Conservation (phyloP, 371 early-diverging fungal species). For the Synchytrium microbalum region DNA sequence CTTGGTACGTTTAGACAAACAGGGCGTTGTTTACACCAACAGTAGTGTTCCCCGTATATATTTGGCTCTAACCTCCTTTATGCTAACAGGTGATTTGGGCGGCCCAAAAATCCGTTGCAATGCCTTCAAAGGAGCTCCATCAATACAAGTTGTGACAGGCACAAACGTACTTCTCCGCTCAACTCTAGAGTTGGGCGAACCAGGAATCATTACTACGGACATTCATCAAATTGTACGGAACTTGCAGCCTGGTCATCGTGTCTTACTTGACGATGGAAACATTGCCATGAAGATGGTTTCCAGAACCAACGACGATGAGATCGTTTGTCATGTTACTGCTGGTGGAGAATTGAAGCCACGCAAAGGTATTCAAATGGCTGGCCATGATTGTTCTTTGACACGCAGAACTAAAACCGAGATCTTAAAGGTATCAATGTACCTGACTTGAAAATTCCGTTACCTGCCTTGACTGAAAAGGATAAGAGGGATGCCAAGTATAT, state of each 20-base stretch:
- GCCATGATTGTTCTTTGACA: conserved; percentile 14
- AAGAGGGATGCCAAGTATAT: conserved; percentile 33
- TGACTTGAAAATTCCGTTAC: conserved; percentile 18
- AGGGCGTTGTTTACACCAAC: conserved; percentile 7
- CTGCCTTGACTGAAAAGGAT: conserved; percentile 37
- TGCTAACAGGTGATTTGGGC: conserved; percentile 17
- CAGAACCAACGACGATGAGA: conserved; percentile 19
- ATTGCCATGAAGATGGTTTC: conserved; percentile 20
- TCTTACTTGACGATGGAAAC: conserved; percentile 37
- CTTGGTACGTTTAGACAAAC: too few relatives aligned
- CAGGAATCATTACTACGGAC: conserved; percentile 29
- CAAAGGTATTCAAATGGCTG: conserved; percentile 44
- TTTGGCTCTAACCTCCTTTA: conserved; percentile 3
- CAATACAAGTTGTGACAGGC: conserved; percentile 23
- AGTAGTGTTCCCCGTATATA: not conserved
- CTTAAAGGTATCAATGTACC: conserved; percentile 12
- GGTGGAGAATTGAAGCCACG: conserved; percentile 34
- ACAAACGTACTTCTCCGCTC: conserved; percentile 15
- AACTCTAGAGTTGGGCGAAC: conserved; percentile 23
- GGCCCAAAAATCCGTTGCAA: conserved; percentile 45
- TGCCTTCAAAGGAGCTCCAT: conserved; percentile 22
- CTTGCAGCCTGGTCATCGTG: conserved; percentile 31
- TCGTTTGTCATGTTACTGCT: conserved; percentile 27
- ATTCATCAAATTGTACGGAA: conserved; percentile 26
- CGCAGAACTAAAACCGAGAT: not conserved